Base-by-base conservation (phyloP, 371 early-diverging fungal genomes). In the Mortierella sp. region DNA sequence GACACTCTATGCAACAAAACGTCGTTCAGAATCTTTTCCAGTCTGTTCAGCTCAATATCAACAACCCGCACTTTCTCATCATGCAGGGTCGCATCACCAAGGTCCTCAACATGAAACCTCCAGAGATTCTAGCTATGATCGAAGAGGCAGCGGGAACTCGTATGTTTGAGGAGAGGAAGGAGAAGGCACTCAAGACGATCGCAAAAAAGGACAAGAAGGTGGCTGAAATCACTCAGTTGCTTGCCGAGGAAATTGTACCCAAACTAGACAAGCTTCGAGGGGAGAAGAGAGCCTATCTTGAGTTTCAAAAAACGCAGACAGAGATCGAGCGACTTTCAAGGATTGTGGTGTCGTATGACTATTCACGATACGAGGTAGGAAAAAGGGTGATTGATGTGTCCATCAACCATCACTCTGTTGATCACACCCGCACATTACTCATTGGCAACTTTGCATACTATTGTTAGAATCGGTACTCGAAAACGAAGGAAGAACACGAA, bases 41-140 rank as follows among this genome's bases (percentile, higher is more conserved):
- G 81, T 97, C 98, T 3, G 99, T 99, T 13, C 97, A 97, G 88
- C 95, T 99, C 31, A 99, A 98, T 89, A 96, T 99, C 90, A 97
- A 99, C 91, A 98, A 99, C 83, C 99, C 99, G 21, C 98, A 99
- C 84, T 99, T 99, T 83, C 87, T 99, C 78, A 99, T 98, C 83
- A 98, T 99, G 98, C 99, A 99, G 90, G 99, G 99, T 53, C 93
- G 95, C 73, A 99, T 99, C 84, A 99, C 99, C 31, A 98, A 99
- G 83, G 98, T 99, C 5, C 92, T 99, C 37, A 99, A 98, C 86
- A 99, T 99, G 99, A 98, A 98, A 86, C 98, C 99, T 0, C 92
- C 93, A 6, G 99, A 99, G 83, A 95, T 99, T 37, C 88, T 98
- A 46, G 94, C 96, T 44, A 98, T 99, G 98, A 97, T 99, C 34